Conservation (phyloP, 768 basidiomycete genomes). For the Serendipita sp. region DNA sequence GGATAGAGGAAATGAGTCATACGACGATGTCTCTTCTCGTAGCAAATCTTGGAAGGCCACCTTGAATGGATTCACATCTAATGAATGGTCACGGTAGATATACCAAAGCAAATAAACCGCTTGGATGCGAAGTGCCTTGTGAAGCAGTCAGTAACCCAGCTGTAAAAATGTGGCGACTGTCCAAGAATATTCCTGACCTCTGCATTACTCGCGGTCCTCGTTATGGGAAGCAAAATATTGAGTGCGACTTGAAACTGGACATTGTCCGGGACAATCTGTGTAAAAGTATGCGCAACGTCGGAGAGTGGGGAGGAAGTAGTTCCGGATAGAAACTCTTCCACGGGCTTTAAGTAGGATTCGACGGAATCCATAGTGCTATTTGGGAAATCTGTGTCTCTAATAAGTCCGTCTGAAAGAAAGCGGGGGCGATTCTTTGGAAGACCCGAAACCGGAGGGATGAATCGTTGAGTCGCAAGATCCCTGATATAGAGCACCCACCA, state of each 20-base stretch:
- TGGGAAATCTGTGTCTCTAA: neutral
- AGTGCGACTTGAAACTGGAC: constrained; percentile 2
- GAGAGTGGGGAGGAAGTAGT: neutral
- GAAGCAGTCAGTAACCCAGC: neutral
- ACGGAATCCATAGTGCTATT: neutral
- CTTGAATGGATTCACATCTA: neutral
- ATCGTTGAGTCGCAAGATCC: too few relatives aligned
- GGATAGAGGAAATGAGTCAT: neutral
- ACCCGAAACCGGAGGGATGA: too few relatives aligned
- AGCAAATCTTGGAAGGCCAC: neutral
- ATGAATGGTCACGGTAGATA: neutral
- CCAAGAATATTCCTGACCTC: neutral
- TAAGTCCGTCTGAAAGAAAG: too few relatives aligned
- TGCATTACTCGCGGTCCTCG: neutral
- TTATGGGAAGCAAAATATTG: constrained; percentile 1
- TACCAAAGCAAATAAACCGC: constrained; percentile 1
- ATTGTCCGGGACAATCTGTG: neutral
- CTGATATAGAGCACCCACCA: too few relatives aligned
- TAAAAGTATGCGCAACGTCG: neutral
- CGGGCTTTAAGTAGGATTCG: neutral
- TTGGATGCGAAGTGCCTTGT: neutral
- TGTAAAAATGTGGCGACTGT: neutral
- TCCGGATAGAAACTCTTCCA: neutral
- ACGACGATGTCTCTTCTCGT: neutral
- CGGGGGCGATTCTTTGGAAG: too few relatives aligned